Percentiles rank a stretch among this genome's conserved stretches.
phyloP scores from a whole-genome alignment of 345 rosid species.

The Alliaria petiolata region DNA sequence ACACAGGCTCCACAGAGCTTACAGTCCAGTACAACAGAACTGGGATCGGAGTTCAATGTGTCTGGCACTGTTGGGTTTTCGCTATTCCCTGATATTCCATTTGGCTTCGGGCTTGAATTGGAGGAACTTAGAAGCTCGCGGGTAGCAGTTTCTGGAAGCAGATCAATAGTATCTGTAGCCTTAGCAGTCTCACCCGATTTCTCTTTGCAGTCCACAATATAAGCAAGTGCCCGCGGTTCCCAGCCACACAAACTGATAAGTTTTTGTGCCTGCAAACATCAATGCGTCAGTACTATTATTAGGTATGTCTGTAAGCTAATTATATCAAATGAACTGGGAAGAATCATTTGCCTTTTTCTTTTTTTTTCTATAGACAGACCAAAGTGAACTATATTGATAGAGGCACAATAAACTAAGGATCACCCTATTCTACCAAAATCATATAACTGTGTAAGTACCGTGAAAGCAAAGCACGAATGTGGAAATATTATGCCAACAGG shows the following conservation, averaged over 20 bases:
- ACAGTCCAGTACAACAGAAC: conserved; percentile 83
- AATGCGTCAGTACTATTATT: conserved; percentile 8
- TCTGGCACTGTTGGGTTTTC: conserved; percentile 28
- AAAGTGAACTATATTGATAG: background rate
- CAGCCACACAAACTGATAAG: conserved; percentile 87
- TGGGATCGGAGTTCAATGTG: conserved; percentile 55
- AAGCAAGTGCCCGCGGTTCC: conserved; percentile 82
- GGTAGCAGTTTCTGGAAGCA: conserved; percentile 34
- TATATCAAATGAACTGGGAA: background rate
- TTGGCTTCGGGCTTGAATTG: conserved; percentile 15
- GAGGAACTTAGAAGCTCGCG: conserved; percentile 38
- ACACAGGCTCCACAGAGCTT: conserved; percentile 91
- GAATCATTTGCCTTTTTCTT: background rate
- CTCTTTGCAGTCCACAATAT: conserved; percentile 65
- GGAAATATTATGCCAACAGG: background rate
- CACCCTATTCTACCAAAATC: background rate
- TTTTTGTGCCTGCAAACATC: conserved; percentile 65
- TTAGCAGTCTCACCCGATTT: conserved; percentile 31
- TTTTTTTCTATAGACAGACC: background rate
- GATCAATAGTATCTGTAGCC: conserved; percentile 34
- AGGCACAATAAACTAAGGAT: background rate
- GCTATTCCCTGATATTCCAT: conserved; percentile 33
- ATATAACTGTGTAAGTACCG: background rate
- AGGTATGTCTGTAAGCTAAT: background rate
- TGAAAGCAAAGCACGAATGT: background rate